A percentile compares a stretch with the other conserved stretches of the same genome.
phyloP scores from a whole-genome alignment of 2,329 filamentous ascomycete species.

The Botrytis medusae region DNA sequence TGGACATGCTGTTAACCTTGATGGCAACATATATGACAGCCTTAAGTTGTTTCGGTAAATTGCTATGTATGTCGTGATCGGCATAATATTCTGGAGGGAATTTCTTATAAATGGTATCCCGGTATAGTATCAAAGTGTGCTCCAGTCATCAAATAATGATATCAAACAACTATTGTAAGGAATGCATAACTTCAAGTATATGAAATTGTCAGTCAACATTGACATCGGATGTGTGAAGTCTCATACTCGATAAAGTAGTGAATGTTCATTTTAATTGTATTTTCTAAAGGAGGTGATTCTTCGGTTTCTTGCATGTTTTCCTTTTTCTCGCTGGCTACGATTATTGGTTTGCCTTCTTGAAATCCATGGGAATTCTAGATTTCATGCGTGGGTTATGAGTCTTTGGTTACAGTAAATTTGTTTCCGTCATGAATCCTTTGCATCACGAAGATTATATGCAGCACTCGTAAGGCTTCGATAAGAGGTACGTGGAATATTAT shows the following conservation, averaged over 20 bases:
- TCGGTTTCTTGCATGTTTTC: not conserved
- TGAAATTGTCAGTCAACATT: not conserved
- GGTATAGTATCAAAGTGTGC: not conserved
- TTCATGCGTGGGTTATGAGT: not conserved
- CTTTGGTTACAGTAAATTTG: no score
- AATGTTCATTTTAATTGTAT: conserved; percentile 20
- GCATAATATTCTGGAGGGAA: conserved; percentile 28
- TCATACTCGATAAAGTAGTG: conserved; percentile 28
- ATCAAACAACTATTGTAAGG: conserved; percentile 27
- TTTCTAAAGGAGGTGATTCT: conserved; percentile 25
- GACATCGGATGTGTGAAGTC: not conserved
- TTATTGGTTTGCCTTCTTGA: not conserved
- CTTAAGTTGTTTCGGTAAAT: conserved; percentile 17
- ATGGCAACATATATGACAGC: conserved; percentile 16
- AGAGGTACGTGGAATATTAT: not conserved
- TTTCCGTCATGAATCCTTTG: not conserved
- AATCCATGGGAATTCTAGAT: not conserved
- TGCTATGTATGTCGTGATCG: conserved; percentile 13
- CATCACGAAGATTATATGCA: not conserved
- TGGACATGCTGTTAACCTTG: not conserved
- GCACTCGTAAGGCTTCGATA: no score
- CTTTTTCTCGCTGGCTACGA: not conserved
- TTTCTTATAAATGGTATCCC: conserved; percentile 27
- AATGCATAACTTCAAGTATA: conserved; percentile 31
- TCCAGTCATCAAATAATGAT: no score